Percentiles rank a stretch among this genome's conserved stretches.
phyloP scores from a whole-genome alignment of 2,329 filamentous ascomycete genomes.

The Colletotrichum phormii region DNA sequence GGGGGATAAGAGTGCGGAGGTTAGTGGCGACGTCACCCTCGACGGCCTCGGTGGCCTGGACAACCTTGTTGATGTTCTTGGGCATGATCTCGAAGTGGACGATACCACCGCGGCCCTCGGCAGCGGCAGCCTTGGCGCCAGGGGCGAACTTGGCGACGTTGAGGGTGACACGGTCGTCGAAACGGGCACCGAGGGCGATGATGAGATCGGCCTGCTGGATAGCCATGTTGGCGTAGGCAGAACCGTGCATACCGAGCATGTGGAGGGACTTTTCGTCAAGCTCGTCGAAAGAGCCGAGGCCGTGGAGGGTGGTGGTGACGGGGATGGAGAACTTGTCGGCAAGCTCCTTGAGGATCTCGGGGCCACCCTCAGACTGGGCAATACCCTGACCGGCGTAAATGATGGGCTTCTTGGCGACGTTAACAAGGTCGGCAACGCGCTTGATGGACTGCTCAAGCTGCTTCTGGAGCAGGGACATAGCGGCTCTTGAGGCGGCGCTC shows the following conservation, averaged over 20 bases:
- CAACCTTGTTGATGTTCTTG: conserved; percentile 99
- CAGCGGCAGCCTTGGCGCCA: conserved; percentile 84
- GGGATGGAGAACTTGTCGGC: conserved; percentile 91
- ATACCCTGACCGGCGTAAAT: conserved; percentile 96
- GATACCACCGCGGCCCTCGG: conserved; percentile 90
- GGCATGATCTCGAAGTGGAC: conserved; percentile 98
- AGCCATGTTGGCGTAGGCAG: conserved; percentile 96
- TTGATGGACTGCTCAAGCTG: conserved; percentile 80
- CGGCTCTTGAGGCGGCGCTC: conserved; percentile 86
- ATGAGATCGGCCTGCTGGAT: conserved; percentile 98
- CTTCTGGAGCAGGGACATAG: conserved; percentile 76
- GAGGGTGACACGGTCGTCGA: conserved; percentile 94
- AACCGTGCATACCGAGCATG: conserved; percentile 99
- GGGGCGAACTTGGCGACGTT: conserved; percentile 90
- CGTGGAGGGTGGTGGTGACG: conserved; percentile 95
- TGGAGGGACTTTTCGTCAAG: conserved; percentile 93
- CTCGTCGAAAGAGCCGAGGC: conserved; percentile 92
- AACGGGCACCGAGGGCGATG: conserved; percentile 91
- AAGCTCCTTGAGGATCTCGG: conserved; percentile 84
- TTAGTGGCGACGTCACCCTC: conserved; percentile 92
- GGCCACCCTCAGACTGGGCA: conserved; percentile 81
- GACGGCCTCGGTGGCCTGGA: conserved; percentile 94
- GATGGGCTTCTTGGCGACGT: conserved; percentile 91
- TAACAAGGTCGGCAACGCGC: conserved; percentile 85
- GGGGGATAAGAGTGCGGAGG: conserved; percentile 79